phyloP scores from a whole-genome alignment of 441 rosid species.

The Erodium trifolium region DNA sequence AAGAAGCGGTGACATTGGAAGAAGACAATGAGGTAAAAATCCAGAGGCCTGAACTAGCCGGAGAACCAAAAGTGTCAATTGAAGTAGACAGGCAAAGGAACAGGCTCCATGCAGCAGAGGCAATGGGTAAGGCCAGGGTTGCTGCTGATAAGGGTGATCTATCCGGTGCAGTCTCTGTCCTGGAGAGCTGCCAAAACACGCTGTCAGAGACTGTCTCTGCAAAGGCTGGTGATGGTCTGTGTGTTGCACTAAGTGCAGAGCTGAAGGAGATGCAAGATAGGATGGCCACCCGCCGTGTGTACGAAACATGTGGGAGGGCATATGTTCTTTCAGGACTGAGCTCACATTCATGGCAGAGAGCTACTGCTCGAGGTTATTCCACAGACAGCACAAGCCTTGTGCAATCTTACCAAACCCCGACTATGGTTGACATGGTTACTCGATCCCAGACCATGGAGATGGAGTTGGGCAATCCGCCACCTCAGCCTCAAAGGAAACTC shows the following conservation, averaged over 20 bases:
- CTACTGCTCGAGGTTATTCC: conserved; percentile 19
- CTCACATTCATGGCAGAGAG: conserved; percentile 21
- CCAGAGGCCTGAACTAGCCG: conserved; percentile 18
- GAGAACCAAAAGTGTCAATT: conserved; percentile 10
- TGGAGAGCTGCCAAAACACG: conserved; percentile 10
- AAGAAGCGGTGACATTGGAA: conserved; percentile 11
- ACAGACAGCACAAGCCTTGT: conserved; percentile 15
- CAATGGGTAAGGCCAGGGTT: conserved; percentile 17
- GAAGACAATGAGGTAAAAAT: conserved; percentile 18
- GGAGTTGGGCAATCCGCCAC: conserved; percentile 7
- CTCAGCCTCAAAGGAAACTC: conserved; percentile 11
- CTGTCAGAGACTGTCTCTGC: background rate
- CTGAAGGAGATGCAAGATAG: conserved; percentile 11
- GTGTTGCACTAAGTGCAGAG: conserved; percentile 2
- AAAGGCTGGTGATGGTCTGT: background rate
- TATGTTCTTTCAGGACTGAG: conserved; percentile 1
- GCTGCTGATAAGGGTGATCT: conserved; percentile 17
- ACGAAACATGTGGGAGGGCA: conserved; percentile 15
- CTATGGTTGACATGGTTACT: conserved; percentile 19
- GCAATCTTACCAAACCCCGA: conserved; percentile 17
- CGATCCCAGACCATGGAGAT: conserved; percentile 19
- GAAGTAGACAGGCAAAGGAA: conserved; percentile 19
- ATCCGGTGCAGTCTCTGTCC: conserved; percentile 16
- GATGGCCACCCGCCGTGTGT: conserved; percentile 17
- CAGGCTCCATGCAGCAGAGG: conserved; percentile 16